Percentiles rank a stretch among this genome's conserved stretches.
phyloP scores from a whole-genome alignment of 306 rosid genomes.

The Fagus crenata region DNA sequence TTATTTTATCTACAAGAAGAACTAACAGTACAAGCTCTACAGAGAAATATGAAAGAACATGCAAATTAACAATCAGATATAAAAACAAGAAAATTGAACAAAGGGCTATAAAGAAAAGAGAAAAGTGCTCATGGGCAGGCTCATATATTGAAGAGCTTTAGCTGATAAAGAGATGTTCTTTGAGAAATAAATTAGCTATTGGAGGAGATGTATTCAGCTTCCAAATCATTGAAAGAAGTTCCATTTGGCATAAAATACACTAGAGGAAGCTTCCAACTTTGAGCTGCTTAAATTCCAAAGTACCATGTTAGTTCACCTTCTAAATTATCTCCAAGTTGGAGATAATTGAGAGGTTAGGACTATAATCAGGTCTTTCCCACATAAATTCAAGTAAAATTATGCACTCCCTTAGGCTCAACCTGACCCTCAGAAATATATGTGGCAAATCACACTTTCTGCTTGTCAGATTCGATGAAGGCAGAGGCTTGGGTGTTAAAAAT shows the following conservation, averaged over 20 bases:
- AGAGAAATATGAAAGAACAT: no score
- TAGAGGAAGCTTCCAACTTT: slow-evolving; percentile 1
- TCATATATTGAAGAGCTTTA: no score
- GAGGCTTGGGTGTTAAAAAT: neutral
- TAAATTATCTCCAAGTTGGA: slow-evolving; percentile 19
- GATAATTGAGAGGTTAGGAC: no score
- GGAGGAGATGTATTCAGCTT: slow-evolving; percentile 9
- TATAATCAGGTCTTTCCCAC: slow-evolving; percentile 8
- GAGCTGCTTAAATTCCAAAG: slow-evolving; percentile 1
- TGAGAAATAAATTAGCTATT: no score
- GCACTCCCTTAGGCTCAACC: slow-evolving; percentile 3
- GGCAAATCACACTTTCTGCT: neutral
- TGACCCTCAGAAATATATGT: neutral
- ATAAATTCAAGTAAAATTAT: neutral
- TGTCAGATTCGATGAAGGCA: neutral
- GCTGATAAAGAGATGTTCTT: no score
- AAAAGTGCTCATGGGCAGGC: no score
- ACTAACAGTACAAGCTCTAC: no score
- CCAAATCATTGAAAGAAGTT: slow-evolving; percentile 5
- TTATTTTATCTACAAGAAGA: no score
- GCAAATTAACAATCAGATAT: no score
- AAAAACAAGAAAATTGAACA: no score
- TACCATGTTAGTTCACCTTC: slow-evolving; percentile 2
- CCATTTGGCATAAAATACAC: neutral
- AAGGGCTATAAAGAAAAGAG: no score